phyloP scores from a whole-genome alignment of 1,284 basidiomycete genomes.

The Cutaneotrichosporon sp. region DNA sequence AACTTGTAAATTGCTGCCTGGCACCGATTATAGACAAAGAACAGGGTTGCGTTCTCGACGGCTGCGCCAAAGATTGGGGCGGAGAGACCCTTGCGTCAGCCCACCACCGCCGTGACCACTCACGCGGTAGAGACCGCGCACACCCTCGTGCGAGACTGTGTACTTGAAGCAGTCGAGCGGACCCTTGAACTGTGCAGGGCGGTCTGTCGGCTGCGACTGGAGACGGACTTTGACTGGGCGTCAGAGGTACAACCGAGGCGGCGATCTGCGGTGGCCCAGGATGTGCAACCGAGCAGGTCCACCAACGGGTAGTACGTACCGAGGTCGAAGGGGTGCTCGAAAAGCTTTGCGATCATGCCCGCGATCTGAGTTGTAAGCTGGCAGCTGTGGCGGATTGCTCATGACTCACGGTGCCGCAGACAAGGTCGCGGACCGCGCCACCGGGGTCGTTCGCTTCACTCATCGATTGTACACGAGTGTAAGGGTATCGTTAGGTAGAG shows the following conservation, averaged over 20 bases:
- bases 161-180: conserved; percentile 74
- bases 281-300: no score
- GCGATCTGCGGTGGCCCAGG: no score
- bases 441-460: neutral
- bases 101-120: conserved; percentile 36
- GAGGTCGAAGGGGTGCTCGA: conserved; percentile 81
- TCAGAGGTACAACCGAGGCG: no score
- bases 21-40: conserved; percentile 78
- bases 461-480: neutral
- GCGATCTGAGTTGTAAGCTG: conserved; percentile 54
- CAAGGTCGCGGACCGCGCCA: conserved; percentile 48
- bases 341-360: conserved; percentile 74
- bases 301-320: no score
- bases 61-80: conserved; percentile 87
- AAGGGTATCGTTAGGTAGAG: no score
- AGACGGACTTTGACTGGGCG: conserved; percentile 63
- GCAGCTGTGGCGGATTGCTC: neutral
- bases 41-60: conserved; percentile 80
- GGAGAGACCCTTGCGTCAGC: conserved; percentile 64
- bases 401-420: conserved; percentile 50
- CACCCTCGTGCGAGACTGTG: conserved; percentile 70
- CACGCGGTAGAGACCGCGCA: conserved; percentile 73
- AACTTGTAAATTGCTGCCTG: conserved; percentile 59
- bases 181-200: conserved; percentile 64
- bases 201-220: conserved; percentile 73